These are phyloP conservation scores for Trichoderma pleuroti DNA, from an alignment of 2,329 filamentous ascomycete genomes.

Conservation along the genomic window DNA sequence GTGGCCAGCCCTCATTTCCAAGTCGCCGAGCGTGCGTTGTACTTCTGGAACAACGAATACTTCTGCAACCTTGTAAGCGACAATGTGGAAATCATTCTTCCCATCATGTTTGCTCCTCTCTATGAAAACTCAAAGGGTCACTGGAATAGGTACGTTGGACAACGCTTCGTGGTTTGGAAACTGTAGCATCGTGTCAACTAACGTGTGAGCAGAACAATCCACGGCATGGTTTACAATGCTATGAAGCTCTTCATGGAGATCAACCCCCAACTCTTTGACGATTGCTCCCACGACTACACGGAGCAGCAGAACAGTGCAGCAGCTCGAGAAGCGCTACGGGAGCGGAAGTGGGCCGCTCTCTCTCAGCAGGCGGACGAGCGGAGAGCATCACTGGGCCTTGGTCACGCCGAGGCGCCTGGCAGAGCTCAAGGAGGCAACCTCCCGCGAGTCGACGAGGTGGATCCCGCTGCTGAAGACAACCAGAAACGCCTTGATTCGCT, in stretches of 20 bases:
- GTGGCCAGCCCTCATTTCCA: slow-evolving; percentile 98
- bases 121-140: slow-evolving; percentile 99
- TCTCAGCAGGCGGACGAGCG: slow-evolving; percentile 73
- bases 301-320: slow-evolving; percentile 91
- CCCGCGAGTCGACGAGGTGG: slow-evolving; percentile 67
- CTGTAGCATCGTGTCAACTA: slow-evolving; percentile 26
- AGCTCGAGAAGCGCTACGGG: slow-evolving; percentile 75
- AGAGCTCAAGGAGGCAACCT: slow-evolving; percentile 41
- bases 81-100: slow-evolving; percentile 96
- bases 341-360: slow-evolving; percentile 86
- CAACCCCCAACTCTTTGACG: slow-evolving; percentile 95
- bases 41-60: slow-evolving; percentile 99
- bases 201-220: slow-evolving; percentile 71
- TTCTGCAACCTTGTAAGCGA: slow-evolving; percentile 99
- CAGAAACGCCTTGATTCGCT: slow-evolving; percentile 85
- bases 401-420: slow-evolving; percentile 32
- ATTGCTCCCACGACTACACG: slow-evolving; percentile 97
- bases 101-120: slow-evolving; percentile 97
- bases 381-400: slow-evolving; percentile 43
- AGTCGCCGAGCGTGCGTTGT: slow-evolving; percentile 92
- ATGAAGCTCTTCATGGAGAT: slow-evolving; percentile 99
- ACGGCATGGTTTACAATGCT: slow-evolving; percentile 99
- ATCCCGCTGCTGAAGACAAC: slow-evolving; percentile 76
- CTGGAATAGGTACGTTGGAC: slow-evolving; percentile 79
- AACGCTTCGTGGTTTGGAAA: neutral